phyloP scores from a whole-genome alignment of 106 monocot species.

The Acorus gramineus region DNA sequence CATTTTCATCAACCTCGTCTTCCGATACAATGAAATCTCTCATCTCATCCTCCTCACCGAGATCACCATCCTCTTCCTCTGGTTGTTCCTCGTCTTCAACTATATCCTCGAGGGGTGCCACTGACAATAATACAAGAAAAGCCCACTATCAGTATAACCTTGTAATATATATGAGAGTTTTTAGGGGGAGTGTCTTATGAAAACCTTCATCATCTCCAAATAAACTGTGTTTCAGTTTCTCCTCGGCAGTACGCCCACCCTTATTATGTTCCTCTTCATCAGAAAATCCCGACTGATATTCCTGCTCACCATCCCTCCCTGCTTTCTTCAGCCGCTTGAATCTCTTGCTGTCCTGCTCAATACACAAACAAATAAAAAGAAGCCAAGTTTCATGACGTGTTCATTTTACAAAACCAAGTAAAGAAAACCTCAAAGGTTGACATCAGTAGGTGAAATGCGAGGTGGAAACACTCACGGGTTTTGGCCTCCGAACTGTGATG shows the following conservation, averaged over 20 bases:
- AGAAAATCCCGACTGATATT: conserved; percentile 62
- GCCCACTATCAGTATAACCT: too few species aligned
- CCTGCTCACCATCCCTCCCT: conserved; percentile 41
- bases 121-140: conserved; percentile 14
- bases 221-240: conserved; percentile 76
- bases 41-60: conserved; percentile 94
- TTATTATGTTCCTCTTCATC: conserved; percentile 73
- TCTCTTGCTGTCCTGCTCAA: conserved; percentile 46
- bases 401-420: not conserved
- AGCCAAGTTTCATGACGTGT: not conserved
- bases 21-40: conserved; percentile 96
- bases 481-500: conserved; percentile 72
- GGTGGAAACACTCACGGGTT: conserved; percentile 24
- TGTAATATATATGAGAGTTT: not conserved
- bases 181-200: not conserved
- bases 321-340: conserved; percentile 97
- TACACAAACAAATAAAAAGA: conserved; percentile 4
- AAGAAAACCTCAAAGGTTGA: not conserved
- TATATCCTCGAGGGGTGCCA: conserved; percentile 75
- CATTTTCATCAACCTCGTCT: conserved; percentile 90
- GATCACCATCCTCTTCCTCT: conserved; percentile 77
- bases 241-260: conserved; percentile 63
- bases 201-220: conserved; percentile 96
- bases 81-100: conserved; percentile 84
- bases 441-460: not conserved